A percentile compares a stretch with the other conserved stretches of the same genome.
Conservation (phyloP, 2,329 filamentous ascomycete genomes). For the Hymenoscyphus linearis region DNA sequence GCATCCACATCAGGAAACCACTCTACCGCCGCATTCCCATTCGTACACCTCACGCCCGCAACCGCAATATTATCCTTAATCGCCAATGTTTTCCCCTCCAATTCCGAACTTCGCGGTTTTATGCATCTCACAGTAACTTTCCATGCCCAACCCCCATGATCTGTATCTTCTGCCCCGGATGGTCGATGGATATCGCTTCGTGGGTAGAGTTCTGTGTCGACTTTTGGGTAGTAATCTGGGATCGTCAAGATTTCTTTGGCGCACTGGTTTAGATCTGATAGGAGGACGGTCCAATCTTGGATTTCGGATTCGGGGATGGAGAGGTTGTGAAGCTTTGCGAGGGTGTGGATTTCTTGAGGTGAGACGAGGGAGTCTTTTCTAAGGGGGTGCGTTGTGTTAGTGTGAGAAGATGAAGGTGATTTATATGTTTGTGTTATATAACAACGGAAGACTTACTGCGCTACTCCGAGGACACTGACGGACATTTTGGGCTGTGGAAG, state of each 20-base stretch:
- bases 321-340: conserved; percentile 15
- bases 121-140: conserved; percentile 41
- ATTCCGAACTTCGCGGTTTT: conserved; percentile 13
- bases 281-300: conserved; percentile 18
- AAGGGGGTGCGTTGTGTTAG: background rate
- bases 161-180: conserved; percentile 11
- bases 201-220: conserved; percentile 22
- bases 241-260: conserved; percentile 20
- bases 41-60: conserved; percentile 22
- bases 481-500: conserved; percentile 13
- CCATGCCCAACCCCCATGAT: conserved; percentile 34
- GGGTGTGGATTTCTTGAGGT: conserved; percentile 11
- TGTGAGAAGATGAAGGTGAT: background rate
- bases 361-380: conserved; percentile 22
- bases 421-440: too few relatives aligned
- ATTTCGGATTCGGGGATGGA: conserved; percentile 15
- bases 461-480: conserved; percentile 15
- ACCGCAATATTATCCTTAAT: conserved; percentile 26
- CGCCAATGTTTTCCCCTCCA: conserved; percentile 20
- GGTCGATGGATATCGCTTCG: conserved; percentile 21
- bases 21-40: conserved; percentile 22
- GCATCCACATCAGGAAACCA: conserved; percentile 24
- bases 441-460: conserved; percentile 18
- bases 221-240: conserved; percentile 19
- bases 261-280: conserved; percentile 22